A percentile compares a stretch with the other conserved stretches of the same genome.
Evolutionary conservation across 2,329 filamentous ascomycete species (phyloP).

Genomic region (Sporothrix variecibatus): DNA sequence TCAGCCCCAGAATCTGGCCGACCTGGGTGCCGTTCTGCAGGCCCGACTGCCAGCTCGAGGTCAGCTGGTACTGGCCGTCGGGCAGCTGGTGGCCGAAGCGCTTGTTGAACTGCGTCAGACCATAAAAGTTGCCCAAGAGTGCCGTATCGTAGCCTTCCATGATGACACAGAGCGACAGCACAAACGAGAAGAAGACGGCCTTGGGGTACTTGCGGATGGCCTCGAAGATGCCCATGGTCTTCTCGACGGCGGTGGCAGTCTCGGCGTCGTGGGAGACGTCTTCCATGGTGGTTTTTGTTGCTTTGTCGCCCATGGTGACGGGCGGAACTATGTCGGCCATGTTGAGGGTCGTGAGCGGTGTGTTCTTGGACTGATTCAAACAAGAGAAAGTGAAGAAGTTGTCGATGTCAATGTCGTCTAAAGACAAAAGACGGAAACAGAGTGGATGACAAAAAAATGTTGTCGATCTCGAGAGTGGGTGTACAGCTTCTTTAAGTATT

Average conservation of each 20-base stretch:
- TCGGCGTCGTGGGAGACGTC: conserved; percentile 14
- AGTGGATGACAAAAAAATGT: background rate
- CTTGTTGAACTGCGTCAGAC: conserved; percentile 31
- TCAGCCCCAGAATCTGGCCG: conserved; percentile 52
- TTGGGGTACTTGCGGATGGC: conserved; percentile 29
- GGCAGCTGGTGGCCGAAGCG: conserved; percentile 38
- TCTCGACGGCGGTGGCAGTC: conserved; percentile 18
- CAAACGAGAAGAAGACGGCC: conserved; percentile 28
- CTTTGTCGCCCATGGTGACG: background rate
- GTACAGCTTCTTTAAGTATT: conserved; percentile 3
- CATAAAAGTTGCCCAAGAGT: conserved; percentile 32
- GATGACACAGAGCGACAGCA: conserved; percentile 30
- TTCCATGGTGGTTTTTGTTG: background rate
- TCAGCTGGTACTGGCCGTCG: conserved; percentile 42
- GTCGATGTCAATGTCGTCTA: background rate
- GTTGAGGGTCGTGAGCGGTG: background rate
- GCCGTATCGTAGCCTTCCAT: conserved; percentile 35
- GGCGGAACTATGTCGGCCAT: conserved; percentile 4
- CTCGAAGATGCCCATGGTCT: conserved; percentile 31
- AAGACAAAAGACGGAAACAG: background rate
- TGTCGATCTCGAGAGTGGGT: background rate
- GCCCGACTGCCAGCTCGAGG: conserved; percentile 53
- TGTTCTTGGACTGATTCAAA: background rate
- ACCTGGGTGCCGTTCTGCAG: conserved; percentile 42
- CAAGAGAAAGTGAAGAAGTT: background rate